Evolutionary conservation across 495 filamentous ascomycete species (phyloP), one percentile per base, ranked within the genome.

Genomic region (Hypoxylon fuscum): DNA sequence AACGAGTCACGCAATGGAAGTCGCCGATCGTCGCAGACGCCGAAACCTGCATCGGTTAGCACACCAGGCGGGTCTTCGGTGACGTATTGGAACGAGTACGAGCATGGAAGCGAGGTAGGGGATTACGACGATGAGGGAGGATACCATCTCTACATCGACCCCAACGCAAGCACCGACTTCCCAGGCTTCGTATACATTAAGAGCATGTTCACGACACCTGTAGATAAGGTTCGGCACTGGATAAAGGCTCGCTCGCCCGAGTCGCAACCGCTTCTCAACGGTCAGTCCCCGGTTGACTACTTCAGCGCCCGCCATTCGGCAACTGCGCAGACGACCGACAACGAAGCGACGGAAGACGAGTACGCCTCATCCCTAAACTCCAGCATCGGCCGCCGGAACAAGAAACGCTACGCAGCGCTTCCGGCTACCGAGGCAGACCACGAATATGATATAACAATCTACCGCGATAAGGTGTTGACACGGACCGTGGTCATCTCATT

Each of bases 31-130:
- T 66, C 63, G 14, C 47, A 53, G 40, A 61, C 63, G 5, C 56
- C 57, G 41, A 57, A 54, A 9, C 7, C 57, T 10, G 8, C 63
- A 27, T 61, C 63, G 32, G 29, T 56, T 2, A 56, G 22, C 18
- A 57, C 63, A 0, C 52, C 52, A 0, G 57, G 63, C 0, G 52
- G 46, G 18, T 66, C 63, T 25, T 61, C 63, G 9, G 22, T 57
- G 52, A 66, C 63, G 41, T 88, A 88, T 62, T 88, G 86, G 86
- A 87, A 87, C 67, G 86, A 88, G 66, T 88, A 87, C 70, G 86
- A 88, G 38, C 71, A 85, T 67, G 83, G 81, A 5, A 85, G 84
- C 64, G 85, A 88, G 45, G 77, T 73, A 5, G 79, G 78, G 29
- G 79, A 76, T n/a, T n/a, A n/a, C 29, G 57, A 73, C n/a, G 73